These are phyloP conservation scores for Gracilaria domingensis DNA, from an alignment of 23 red algal species.

Conservation along the genomic window DNA sequence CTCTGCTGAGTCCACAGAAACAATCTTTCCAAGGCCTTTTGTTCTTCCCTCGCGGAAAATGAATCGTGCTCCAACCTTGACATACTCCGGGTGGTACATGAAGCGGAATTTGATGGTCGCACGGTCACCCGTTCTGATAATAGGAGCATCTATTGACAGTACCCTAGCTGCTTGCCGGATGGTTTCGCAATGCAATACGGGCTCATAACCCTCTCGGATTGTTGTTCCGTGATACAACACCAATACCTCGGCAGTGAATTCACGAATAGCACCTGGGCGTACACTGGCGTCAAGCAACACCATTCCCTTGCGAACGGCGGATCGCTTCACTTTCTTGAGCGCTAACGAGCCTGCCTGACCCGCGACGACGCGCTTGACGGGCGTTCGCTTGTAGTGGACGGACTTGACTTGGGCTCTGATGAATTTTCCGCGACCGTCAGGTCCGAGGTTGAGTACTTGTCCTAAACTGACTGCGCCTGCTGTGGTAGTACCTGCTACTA, in stretches of 20 bases:
- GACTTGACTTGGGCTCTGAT: conserved; percentile 85
- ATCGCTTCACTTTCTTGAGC: conserved; percentile 95
- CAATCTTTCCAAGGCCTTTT: conserved; percentile 92
- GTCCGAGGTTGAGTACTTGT: conserved; percentile 89
- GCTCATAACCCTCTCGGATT: conserved; percentile 92
- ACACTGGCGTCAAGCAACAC: conserved; percentile 82
- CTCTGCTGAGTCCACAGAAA: conserved; percentile 45
- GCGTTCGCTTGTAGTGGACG: conserved; percentile 95
- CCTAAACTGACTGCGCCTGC: conserved; percentile 75
- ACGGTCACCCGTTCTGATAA: conserved; percentile 96
- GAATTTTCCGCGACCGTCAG: conserved; percentile 89
- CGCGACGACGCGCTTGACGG: conserved; percentile 90
- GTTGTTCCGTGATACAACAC: conserved; percentile 92
- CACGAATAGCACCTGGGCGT: conserved; percentile 68
- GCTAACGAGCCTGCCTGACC: conserved; percentile 97
- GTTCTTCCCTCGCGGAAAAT: conserved; percentile 97
- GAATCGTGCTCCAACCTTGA: conserved; percentile 91
- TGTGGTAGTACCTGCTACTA: conserved; percentile 88
- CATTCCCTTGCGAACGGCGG: conserved; percentile 97
- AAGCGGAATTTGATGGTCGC: conserved; percentile 93
- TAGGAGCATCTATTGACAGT: conserved; percentile 83
- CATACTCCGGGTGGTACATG: conserved; percentile 96
- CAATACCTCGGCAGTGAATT: conserved; percentile 96
- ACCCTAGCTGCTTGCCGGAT: conserved; percentile 97
- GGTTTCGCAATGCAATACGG: conserved; percentile 91